Conservation (phyloP, 129 eudicot genomes). For the Escallonia rubra region DNA sequence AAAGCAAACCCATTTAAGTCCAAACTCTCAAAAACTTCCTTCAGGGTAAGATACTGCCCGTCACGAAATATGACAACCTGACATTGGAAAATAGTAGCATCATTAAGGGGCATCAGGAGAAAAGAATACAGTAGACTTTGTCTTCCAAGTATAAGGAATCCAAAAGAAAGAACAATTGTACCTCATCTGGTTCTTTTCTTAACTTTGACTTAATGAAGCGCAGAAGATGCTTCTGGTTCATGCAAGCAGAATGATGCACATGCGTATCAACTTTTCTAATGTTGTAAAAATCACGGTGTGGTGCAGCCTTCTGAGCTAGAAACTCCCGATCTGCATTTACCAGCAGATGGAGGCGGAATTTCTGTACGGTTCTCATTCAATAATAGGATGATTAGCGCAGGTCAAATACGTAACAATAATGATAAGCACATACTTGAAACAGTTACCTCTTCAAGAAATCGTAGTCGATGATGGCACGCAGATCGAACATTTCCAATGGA, state of each 20-base stretch:
- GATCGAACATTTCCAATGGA: conserved; percentile 67
- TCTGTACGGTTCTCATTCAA: conserved; percentile 40
- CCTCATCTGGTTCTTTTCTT: conserved; percentile 78
- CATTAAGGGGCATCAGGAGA: not conserved
- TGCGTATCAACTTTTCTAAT: conserved; percentile 75
- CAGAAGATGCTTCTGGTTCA: conserved; percentile 79
- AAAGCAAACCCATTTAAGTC: conserved; percentile 59
- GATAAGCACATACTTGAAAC: not conserved
- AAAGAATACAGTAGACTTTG: not conserved
- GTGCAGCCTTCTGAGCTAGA: conserved; percentile 66
- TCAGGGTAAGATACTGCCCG: conserved; percentile 61
- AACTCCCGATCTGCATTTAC: conserved; percentile 67
- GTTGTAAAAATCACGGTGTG: conserved; percentile 76
- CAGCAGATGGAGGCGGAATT: conserved; percentile 71
- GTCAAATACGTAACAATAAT: conserved; percentile 9
- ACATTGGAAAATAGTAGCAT: conserved; percentile 10
- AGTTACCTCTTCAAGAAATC: conserved; percentile 69
- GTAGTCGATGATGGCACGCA: conserved; percentile 55
- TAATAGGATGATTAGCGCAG: conserved; percentile 17
- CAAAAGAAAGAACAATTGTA: conserved; percentile 6
- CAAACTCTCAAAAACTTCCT: conserved; percentile 73
- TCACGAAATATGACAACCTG: conserved; percentile 81
- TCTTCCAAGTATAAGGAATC: not conserved
- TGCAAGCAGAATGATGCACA: conserved; percentile 82
- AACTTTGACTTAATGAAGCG: conserved; percentile 63